These are phyloP conservation scores for Bullera alba DNA, from an alignment of 768 basidiomycete genomes.

Conservation along the genomic window DNA sequence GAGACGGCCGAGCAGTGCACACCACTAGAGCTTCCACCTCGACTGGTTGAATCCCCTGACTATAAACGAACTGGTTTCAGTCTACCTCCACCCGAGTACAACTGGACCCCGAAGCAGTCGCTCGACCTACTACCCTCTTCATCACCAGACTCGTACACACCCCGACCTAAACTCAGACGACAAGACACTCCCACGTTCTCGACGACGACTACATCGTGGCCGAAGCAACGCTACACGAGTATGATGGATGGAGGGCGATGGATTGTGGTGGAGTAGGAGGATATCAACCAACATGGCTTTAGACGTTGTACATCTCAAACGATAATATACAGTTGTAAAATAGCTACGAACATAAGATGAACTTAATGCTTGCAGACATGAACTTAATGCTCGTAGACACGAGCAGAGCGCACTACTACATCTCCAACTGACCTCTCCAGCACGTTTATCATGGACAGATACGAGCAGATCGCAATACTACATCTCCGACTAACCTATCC, in stretches of 20 bases:
- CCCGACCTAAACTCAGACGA: conserved; percentile 7
- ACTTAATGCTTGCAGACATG: too few relatives aligned
- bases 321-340: too few relatives aligned
- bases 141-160: not conserved
- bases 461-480: too few relatives aligned
- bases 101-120: not conserved
- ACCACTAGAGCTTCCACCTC: not conserved
- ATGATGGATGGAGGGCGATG: conserved; percentile 3
- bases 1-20: not conserved
- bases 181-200: conserved; percentile 5
- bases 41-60: not conserved
- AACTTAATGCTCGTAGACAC: too few relatives aligned
- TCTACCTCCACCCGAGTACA: not conserved
- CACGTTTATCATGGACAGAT: too few relatives aligned
- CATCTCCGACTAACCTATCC: too few relatives aligned
- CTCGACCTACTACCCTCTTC: not conserved
- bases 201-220: not conserved
- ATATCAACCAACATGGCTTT: too few relatives aligned
- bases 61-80: not conserved
- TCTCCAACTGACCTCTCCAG: too few relatives aligned
- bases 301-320: too few relatives aligned
- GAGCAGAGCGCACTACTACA: too few relatives aligned
- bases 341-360: too few relatives aligned
- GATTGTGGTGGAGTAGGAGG: not conserved
- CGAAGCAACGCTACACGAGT: not conserved